These are phyloP conservation scores for Boletellus deceptivus DNA, from an alignment of 1,284 basidiomycete genomes.

Conservation along the genomic window DNA sequence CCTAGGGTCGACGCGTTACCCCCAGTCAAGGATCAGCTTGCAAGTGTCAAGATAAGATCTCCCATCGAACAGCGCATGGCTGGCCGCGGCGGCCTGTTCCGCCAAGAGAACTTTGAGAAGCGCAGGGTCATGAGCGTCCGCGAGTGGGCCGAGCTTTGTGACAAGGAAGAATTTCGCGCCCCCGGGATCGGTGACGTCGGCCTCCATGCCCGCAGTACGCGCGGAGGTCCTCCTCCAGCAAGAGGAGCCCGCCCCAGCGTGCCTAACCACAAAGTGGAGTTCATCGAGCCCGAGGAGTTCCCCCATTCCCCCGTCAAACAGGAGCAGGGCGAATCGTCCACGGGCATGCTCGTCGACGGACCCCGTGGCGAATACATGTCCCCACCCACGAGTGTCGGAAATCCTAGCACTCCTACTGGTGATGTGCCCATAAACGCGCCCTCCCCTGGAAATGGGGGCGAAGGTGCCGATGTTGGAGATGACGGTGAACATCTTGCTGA, in stretches of 20 bases:
- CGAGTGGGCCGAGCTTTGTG: slow-evolving; percentile 85
- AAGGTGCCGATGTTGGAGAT: slow-evolving; percentile 16
- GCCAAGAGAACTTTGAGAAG: slow-evolving; percentile 91
- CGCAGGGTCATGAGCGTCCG: slow-evolving; percentile 78
- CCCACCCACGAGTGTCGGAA: slow-evolving; percentile 27
- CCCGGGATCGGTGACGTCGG: slow-evolving; percentile 70
- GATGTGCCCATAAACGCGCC: not conserved
- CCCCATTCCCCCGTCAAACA: slow-evolving; percentile 18
- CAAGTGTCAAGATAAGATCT: slow-evolving; percentile 73
- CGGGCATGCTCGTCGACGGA: slow-evolving; percentile 3
- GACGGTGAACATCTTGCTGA: slow-evolving; percentile 11
- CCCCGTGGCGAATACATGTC: slow-evolving; percentile 22
- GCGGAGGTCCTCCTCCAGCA: slow-evolving; percentile 27
- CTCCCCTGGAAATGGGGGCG: slow-evolving; percentile 5
- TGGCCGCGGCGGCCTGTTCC: slow-evolving; percentile 82
- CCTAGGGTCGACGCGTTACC: slow-evolving; percentile 76
- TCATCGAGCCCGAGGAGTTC: slow-evolving; percentile 24
- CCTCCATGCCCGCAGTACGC: slow-evolving; percentile 47
- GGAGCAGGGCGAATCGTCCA: slow-evolving; percentile 35
- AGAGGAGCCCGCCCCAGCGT: slow-evolving; percentile 19
- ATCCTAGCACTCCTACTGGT: slow-evolving; percentile 21
- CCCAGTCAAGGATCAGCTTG: slow-evolving; percentile 63
- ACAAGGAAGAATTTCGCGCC: slow-evolving; percentile 63
- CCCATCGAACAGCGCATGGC: slow-evolving; percentile 93
- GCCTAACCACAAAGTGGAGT: slow-evolving; percentile 18